phyloP scores from a whole-genome alignment of 257 asterid species.

The Ajuga chamaepitys region DNA sequence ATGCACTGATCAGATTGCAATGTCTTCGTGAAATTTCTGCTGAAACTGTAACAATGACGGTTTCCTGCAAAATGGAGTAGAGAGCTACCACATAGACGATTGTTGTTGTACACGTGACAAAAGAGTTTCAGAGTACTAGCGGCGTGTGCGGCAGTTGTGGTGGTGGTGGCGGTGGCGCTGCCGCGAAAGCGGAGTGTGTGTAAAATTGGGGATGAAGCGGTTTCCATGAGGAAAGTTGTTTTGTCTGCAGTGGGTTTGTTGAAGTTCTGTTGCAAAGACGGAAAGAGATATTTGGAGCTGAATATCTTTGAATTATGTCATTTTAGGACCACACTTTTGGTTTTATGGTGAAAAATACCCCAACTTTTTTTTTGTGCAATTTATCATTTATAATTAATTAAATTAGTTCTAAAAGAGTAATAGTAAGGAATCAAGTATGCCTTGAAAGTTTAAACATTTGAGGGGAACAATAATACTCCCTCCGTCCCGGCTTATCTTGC shows the following conservation, averaged over 20 bases:
- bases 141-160: constrained; percentile 3
- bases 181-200: constrained; percentile 20
- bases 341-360: background rate
- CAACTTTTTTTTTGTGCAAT: background rate
- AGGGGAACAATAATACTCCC: too few relatives aligned
- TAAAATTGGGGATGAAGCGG: constrained; percentile 29
- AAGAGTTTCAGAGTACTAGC: constrained; percentile 16
- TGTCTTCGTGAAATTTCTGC: constrained; percentile 23
- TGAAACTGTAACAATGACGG: constrained; percentile 2
- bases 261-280: background rate
- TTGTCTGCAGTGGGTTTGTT: background rate
- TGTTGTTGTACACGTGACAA: constrained; percentile 8
- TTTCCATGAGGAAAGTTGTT: constrained; percentile 17
- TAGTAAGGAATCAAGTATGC: background rate
- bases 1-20: constrained; percentile 25
- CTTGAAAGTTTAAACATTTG: too few relatives aligned
- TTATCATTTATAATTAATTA: too few relatives aligned
- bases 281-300: constrained; percentile 6
- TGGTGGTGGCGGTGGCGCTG: constrained; percentile 8
- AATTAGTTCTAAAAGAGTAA: too few relatives aligned
- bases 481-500: too few relatives aligned
- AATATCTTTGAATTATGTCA: background rate
- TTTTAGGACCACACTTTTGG: background rate
- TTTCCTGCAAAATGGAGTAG: constrained; percentile 17
- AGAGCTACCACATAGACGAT: constrained; percentile 14